Conservation (phyloP, 2,329 filamentous ascomycete species). For the Colletotrichum gigasporum region DNA sequence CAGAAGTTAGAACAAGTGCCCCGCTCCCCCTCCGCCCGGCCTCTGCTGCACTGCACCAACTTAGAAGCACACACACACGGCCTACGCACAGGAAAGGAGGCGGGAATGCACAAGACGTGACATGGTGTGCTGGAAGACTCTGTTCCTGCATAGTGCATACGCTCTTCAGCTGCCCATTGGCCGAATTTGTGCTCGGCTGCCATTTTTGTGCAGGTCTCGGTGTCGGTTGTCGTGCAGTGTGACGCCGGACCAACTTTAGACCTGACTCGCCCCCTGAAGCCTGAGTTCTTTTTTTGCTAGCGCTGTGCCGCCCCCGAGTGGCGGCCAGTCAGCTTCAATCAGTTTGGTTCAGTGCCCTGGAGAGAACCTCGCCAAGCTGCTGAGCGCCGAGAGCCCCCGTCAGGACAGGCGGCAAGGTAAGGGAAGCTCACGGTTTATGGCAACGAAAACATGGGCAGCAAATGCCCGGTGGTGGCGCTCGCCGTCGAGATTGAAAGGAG, state of each 20-base stretch:
- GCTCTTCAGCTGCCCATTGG: constrained; percentile 2
- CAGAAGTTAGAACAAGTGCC: too few relatives aligned
- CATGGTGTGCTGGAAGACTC: constrained; percentile 14
- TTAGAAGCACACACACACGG: constrained; percentile 4
- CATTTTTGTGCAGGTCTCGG: constrained; percentile 20
- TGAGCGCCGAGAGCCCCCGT: not conserved
- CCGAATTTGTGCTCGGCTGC: not conserved
- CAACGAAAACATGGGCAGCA: not conserved
- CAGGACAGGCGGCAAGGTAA: not conserved
- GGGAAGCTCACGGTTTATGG: not conserved
- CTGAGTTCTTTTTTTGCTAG: constrained; percentile 13
- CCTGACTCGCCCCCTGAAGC: constrained; percentile 17
- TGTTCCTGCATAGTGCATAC: constrained; percentile 27
- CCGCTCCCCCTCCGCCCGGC: constrained; percentile 3
- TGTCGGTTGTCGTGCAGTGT: constrained; percentile 10
- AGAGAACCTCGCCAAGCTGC: not conserved
- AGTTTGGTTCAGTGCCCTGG: not conserved
- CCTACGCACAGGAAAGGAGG: constrained; percentile 22
- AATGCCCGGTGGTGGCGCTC: constrained; percentile 26
- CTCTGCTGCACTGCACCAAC: not conserved
- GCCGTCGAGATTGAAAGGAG: not conserved
- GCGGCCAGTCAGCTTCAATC: constrained; percentile 25
- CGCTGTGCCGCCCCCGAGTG: constrained; percentile 19
- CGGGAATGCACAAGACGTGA: constrained; percentile 16
- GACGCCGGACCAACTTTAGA: constrained; percentile 21